These are phyloP conservation scores for Porcisia deanei DNA, from an alignment of 208 protist species.

Conservation along the genomic window DNA sequence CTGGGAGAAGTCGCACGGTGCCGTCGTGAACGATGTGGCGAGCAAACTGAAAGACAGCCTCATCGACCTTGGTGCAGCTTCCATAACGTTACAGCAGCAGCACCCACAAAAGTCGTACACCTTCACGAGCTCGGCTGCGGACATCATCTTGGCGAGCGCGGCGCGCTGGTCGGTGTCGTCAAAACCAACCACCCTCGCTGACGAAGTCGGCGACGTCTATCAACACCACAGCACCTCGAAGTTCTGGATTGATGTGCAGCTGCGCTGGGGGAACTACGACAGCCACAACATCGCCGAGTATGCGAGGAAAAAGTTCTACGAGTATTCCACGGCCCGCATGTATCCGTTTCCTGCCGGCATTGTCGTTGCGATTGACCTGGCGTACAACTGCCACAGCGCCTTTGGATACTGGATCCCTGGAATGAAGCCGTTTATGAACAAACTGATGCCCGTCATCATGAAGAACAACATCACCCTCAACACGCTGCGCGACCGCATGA, in stretches of 20 bases:
- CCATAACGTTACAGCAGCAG: constrained; percentile 98
- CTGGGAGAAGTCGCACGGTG: constrained; percentile 99
- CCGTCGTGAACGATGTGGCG: constrained; percentile 98
- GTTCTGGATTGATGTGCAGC: constrained; percentile 99
- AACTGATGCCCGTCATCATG: constrained; percentile 99
- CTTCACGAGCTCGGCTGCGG: constrained; percentile 94
- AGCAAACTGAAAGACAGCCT: constrained; percentile 98
- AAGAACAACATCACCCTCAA: constrained; percentile 99
- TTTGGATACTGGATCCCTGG: constrained; percentile 99
- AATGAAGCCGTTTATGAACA: constrained; percentile 97
- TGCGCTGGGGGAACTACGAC: constrained; percentile 99
- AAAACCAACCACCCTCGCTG: constrained; percentile 83
- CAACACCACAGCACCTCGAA: constrained; percentile 92
- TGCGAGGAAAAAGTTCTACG: constrained; percentile 98
- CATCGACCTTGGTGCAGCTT: constrained; percentile 99
- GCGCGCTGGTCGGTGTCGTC: constrained; percentile 95
- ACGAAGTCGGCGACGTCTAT: constrained; percentile 80
- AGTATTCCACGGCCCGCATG: constrained; percentile 99
- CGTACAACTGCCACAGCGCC: constrained; percentile 99
- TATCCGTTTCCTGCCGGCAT: constrained; percentile 99
- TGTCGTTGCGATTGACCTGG: constrained; percentile 99
- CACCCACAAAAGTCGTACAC: constrained; percentile 93
- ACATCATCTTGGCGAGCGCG: constrained; percentile 96
- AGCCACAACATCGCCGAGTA: constrained; percentile 99
- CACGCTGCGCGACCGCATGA: constrained; percentile 99